A percentile compares a stretch with the other conserved stretches of the same genome.
Evolutionary conservation across 176 grass and related monocot species (phyloP).

Genomic region (Hordeum marinum): DNA sequence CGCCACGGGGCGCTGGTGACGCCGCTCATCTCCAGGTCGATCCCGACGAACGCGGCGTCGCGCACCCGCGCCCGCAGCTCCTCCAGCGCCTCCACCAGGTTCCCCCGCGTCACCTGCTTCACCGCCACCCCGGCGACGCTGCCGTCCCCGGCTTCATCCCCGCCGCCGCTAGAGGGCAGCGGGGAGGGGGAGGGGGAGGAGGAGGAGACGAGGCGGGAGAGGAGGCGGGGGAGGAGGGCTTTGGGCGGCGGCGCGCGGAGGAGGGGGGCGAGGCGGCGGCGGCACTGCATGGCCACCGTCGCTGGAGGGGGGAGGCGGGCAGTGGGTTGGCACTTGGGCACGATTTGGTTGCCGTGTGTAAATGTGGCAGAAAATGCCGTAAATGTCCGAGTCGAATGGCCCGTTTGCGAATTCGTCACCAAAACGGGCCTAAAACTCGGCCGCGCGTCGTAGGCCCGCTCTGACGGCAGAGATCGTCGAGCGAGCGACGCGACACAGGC

Average conservation of each 20-base stretch:
- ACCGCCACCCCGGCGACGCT: conserved; percentile 43
- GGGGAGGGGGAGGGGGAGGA: conserved; percentile 23
- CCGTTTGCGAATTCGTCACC: not conserved
- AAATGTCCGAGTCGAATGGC: not conserved
- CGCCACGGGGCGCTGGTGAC: conserved; percentile 74
- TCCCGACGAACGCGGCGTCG: conserved; percentile 67
- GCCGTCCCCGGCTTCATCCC: not conserved
- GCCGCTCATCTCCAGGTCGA: conserved; percentile 96
- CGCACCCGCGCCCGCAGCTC: conserved; percentile 48
- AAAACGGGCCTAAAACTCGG: too few species aligned
- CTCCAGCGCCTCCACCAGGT: conserved; percentile 57
- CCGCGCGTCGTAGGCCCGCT: too few species aligned
- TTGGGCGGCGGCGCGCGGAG: conserved; percentile 22
- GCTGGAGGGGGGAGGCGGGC: not conserved
- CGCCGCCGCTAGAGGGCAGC: not conserved
- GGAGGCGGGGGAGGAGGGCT: conserved; percentile 12
- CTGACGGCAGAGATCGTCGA: too few species aligned
- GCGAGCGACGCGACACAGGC: too few species aligned
- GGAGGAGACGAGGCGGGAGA: conserved; percentile 23
- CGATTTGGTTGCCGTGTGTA: not conserved
- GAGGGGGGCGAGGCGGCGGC: conserved; percentile 15
- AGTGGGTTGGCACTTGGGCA: conserved; percentile 2
- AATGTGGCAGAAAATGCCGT: too few species aligned
- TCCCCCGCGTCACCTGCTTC: conserved; percentile 69
- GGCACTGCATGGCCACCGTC: conserved; percentile 31